Conservation (phyloP, 2,329 filamentous ascomycete genomes). For the Fusarium tricinctum region DNA sequence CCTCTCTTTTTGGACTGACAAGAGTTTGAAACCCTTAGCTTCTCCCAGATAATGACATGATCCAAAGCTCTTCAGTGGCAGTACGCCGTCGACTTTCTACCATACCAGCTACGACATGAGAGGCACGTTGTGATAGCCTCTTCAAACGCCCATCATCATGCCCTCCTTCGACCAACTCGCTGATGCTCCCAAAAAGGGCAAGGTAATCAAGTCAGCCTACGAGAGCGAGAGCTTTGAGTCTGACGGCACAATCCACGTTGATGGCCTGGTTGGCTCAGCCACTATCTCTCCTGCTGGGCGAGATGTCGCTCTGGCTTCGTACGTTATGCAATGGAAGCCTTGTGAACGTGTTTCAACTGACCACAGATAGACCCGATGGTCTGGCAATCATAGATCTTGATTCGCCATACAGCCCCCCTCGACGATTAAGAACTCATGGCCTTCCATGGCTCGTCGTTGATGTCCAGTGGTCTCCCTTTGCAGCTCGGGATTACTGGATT, state of each 20-base stretch:
- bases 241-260: constrained; percentile 86
- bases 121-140: constrained; percentile 42
- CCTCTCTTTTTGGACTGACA: background rate
- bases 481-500: constrained; percentile 90
- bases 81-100: constrained; percentile 23
- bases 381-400: constrained; percentile 94
- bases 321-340: constrained; percentile 51
- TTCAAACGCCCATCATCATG: constrained; percentile 57
- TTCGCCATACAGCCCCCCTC: constrained; percentile 87
- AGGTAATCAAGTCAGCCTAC: constrained; percentile 76
- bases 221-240: constrained; percentile 91
- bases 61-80: constrained; percentile 28
- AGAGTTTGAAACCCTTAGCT: background rate
- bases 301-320: constrained; percentile 90
- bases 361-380: constrained; percentile 75
- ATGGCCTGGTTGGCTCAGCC: constrained; percentile 86
- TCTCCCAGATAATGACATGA: constrained; percentile 38
- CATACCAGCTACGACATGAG: constrained; percentile 44
- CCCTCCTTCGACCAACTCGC: constrained; percentile 62
- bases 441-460: constrained; percentile 96
- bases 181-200: constrained; percentile 68
- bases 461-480: constrained; percentile 97
- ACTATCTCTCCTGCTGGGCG: constrained; percentile 93
- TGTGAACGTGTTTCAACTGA: constrained; percentile 14
- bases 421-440: constrained; percentile 83